Evolutionary conservation across 305 asterid genomes (phyloP), one percentile per base, ranked within the genome.

Genomic region (Andrographis paniculata): DNA sequence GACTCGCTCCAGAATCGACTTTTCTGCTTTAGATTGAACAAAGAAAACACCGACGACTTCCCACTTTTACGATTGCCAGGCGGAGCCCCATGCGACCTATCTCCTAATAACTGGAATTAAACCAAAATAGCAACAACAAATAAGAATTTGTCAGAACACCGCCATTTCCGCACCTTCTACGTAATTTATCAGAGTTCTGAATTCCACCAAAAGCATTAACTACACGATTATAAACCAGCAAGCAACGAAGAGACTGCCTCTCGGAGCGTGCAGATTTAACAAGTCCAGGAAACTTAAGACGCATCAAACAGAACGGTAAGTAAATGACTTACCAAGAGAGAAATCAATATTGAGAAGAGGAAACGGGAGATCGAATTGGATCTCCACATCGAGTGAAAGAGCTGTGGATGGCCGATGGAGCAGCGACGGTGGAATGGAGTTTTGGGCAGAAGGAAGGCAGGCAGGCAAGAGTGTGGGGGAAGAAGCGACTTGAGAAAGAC

Each of bases 1-100:
- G 96, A 78, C 68, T 91, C 98, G 37, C 80, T 86, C 98, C 98
- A 91, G 73, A 86, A 86, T 40, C 74, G 78, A 69, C 98, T 89
- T 85, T 77, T 89, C 72, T 76, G 85, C 78, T 67, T 83, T 60
- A 91, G 88, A 66, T 91, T 91, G 63, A 91, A 91, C 78, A 91
- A 62, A 0, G 99, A 91, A 68, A 91, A 87, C 39, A 85, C 92
- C 0, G 98, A 68, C 17, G 85, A 67, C 47, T 69, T 75, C 63
- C 87, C 73, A 16, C 81, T 65, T 67, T 76, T 82, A 45, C 75
- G 73, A 52, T 53, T 76, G 39, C 77, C 75, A 51, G 52, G 35
- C 24, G 84, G 71, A 44, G 92, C 74, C 42, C 92, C 94, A 67
- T 72, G 48, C 46, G 96, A 71, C 55, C 52, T 61, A 63, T 45